Evolutionary conservation across 208 protist genomes (phyloP), one percentile per base, ranked within the genome.

Genomic region (Sergeia podlipaevii): DNA sequence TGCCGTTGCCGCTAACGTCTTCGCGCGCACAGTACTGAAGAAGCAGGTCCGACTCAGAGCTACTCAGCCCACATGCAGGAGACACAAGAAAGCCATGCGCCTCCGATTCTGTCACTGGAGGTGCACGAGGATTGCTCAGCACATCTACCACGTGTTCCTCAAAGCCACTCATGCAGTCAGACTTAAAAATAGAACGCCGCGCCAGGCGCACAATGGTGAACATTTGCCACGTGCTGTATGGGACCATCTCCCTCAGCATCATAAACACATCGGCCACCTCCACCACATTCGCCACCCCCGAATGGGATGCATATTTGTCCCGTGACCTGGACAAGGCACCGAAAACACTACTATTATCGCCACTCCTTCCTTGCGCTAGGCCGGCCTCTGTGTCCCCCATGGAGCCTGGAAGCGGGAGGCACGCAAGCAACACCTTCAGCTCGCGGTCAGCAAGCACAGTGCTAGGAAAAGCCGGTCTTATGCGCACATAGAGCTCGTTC

Each of bases 11-110:
- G n/a, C n/a, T n/a, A n/a, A n/a, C n/a, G n/a, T n/a, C n/a, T n/a
- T n/a, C n/a, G n/a, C n/a, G n/a, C n/a, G n/a, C n/a, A 24, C 65
- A 70, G 42, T 74, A 67, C 11, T 61, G n/a, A 38, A 74, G 24
- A 21, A 90, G 33, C 26, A 74, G 45, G 41, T 74, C 51, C 0
- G 82, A 64, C 60, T 85, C 65, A 10, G 86, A 90, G 32, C 55
- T 63, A 37, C 64, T 78, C 10, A 85, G 65, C 10, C 54, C 60
- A 29, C 62, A 52, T 10, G 43, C 44, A 10, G 29, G 17, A 0
- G 20, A 21, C 20, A 64, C 50, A 20, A 84, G 55, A 28, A 84
- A 84, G 23, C 3, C 7, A 10, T 57, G 32, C 3, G 50, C 59
- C 54, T 81, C 74, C 17, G 36, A 26, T 24, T 21, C 24, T 30